phyloP scores from a whole-genome alignment of 768 basidiomycete genomes.

The Rhodotorula graminis region DNA sequence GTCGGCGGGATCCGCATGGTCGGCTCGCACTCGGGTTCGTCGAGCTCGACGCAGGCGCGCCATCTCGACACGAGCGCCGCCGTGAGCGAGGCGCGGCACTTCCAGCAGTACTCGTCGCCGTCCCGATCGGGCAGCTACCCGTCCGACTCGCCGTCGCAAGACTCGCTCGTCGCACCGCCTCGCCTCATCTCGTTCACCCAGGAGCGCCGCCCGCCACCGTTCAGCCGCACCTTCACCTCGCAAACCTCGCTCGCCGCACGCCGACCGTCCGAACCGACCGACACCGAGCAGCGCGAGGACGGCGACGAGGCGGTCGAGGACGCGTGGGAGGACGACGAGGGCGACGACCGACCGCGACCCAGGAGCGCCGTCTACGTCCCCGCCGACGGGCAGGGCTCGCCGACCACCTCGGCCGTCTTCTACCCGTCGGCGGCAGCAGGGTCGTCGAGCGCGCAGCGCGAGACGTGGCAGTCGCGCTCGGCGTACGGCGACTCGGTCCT shows the following conservation, averaged over 20 bases:
- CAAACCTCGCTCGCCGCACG: slow-evolving; percentile 16
- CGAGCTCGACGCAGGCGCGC: neutral
- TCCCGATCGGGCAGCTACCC: slow-evolving; percentile 20
- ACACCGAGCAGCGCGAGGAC: neutral
- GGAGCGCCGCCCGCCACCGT: slow-evolving; percentile 4
- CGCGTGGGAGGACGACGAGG: slow-evolving; percentile 26
- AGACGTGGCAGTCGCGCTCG: slow-evolving; percentile 17
- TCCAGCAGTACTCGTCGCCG: slow-evolving; percentile 30
- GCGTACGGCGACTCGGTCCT: slow-evolving; percentile 5
- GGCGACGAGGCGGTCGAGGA: slow-evolving; percentile 10
- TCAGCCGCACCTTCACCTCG: slow-evolving; percentile 4
- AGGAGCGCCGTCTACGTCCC: slow-evolving; percentile 17
- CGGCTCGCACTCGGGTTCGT: slow-evolving; percentile 11
- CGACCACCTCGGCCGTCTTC: slow-evolving; percentile 21
- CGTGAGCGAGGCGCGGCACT: slow-evolving; percentile 1
- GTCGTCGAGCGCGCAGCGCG: neutral
- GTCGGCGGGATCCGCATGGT: slow-evolving; percentile 26
- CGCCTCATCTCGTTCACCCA: slow-evolving; percentile 37
- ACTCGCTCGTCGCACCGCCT: slow-evolving; percentile 13
- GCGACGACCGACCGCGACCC: slow-evolving; percentile 14
- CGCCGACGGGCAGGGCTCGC: neutral
- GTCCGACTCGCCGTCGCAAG: slow-evolving; percentile 13
- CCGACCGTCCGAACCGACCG: neutral
- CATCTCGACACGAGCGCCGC: neutral
- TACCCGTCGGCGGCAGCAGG: neutral